These are phyloP conservation scores for Kurtzmaniella quercitrusa DNA, from an alignment of 1,139 yeast genomes.

Conservation along the genomic window DNA sequence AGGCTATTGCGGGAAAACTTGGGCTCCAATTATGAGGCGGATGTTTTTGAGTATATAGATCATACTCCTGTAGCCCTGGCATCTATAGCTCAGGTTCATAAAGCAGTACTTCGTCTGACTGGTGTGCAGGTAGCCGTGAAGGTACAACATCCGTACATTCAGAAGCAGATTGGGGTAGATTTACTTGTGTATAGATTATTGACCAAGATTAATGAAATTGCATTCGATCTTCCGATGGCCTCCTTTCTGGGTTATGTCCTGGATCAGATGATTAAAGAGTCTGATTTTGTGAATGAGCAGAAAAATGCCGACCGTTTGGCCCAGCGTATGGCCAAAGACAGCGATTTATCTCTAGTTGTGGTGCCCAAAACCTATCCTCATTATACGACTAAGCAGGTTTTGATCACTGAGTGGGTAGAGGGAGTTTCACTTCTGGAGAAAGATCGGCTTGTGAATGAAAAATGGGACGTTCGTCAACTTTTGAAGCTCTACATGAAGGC, in stretches of 20 bases:
- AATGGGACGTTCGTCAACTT: conserved; percentile 39
- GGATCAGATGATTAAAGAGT: conserved; percentile 54
- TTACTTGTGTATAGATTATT: conserved; percentile 51
- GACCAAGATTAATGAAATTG: conserved; percentile 49
- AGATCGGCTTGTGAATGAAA: conserved; percentile 33
- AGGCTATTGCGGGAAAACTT: conserved; percentile 39
- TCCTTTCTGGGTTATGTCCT: conserved; percentile 56
- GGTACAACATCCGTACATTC: conserved; percentile 61
- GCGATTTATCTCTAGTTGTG: conserved; percentile 11
- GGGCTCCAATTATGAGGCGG: conserved; percentile 42
- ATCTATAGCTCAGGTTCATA: conserved; percentile 71
- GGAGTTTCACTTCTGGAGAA: conserved; percentile 55
- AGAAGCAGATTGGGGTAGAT: conserved; percentile 55
- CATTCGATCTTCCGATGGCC: conserved; percentile 62
- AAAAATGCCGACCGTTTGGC: conserved; percentile 39
- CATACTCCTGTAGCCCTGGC: conserved; percentile 65
- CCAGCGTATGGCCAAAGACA: conserved; percentile 19
- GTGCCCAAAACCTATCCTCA: conserved; percentile 52
- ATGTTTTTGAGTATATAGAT: conserved; percentile 44
- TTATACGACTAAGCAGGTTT: conserved; percentile 44
- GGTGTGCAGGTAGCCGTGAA: conserved; percentile 64
- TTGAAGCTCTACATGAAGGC: conserved; percentile 52
- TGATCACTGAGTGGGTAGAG: conserved; percentile 74
- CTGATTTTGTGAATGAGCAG: conserved; percentile 56
- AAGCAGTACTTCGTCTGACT: conserved; percentile 40